Evolutionary conservation across 2,329 filamentous ascomycete genomes (phyloP).

Genomic region (Endoconidiophora laricicola): DNA sequence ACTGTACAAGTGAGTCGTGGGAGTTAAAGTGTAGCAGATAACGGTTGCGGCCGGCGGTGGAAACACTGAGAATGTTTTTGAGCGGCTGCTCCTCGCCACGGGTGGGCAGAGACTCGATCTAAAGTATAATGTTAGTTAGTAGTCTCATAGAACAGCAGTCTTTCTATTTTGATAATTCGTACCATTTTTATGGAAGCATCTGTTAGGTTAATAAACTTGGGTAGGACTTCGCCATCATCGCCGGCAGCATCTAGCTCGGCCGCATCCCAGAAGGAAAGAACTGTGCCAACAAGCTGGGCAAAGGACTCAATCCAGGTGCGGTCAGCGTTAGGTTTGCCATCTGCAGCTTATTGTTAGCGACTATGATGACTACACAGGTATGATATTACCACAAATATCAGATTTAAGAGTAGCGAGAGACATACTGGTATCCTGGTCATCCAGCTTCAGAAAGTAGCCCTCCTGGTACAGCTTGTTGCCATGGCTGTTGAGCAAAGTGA

Average conservation of each 20-base stretch:
- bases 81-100: slow-evolving; percentile 62
- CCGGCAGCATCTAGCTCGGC: slow-evolving; percentile 77
- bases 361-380: not conserved
- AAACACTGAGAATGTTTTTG: slow-evolving; percentile 89
- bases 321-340: slow-evolving; percentile 71
- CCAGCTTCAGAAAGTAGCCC: slow-evolving; percentile 91
- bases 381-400: too few relatives aligned
- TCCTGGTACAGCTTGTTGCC: slow-evolving; percentile 95
- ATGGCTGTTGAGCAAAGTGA: slow-evolving; percentile 85
- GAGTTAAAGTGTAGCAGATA: slow-evolving; percentile 96
- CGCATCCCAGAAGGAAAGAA: slow-evolving; percentile 90
- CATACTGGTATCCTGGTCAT: slow-evolving; percentile 84
- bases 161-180: slow-evolving; percentile 17
- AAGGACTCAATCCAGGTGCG: slow-evolving; percentile 94
- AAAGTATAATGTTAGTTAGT: not conserved
- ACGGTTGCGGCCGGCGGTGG: slow-evolving; percentile 86
- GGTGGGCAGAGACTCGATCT: slow-evolving; percentile 84
- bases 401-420: slow-evolving; percentile 15
- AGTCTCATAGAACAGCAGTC: not conserved
- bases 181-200: slow-evolving; percentile 99
- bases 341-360: slow-evolving; percentile 29
- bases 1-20: slow-evolving; percentile 79
- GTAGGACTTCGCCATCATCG: slow-evolving; percentile 67
- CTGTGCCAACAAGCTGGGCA: slow-evolving; percentile 86
- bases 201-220: slow-evolving; percentile 89